phyloP scores from a whole-genome alignment of 208 protist genomes.

The Acanthamoeba polyphaga region DNA sequence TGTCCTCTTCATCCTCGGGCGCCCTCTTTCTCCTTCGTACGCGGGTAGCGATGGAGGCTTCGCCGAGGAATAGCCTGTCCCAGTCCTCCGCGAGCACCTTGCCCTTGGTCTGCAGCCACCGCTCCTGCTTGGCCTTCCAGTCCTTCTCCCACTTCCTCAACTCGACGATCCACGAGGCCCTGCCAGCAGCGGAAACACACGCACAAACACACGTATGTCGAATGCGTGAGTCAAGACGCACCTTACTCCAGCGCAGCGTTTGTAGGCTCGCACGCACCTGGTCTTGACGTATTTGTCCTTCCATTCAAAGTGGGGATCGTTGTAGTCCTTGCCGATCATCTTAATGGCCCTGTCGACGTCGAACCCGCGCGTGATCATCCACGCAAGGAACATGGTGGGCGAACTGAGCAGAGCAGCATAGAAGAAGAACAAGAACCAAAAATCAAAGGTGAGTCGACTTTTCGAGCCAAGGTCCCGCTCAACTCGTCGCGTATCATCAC shows the following conservation, averaged over 20 bases:
- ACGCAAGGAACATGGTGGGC: constrained; percentile 67
- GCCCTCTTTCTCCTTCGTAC: constrained; percentile 20
- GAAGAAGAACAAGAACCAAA: neutral
- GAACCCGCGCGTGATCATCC: constrained; percentile 54
- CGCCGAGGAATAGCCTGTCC: neutral
- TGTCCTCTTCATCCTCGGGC: neutral
- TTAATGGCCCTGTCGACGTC: constrained; percentile 27
- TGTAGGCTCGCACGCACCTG: neutral
- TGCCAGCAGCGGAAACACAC: neutral
- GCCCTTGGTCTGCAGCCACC: constrained; percentile 4
- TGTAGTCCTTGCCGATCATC: constrained; percentile 45
- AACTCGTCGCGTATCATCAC: too few species aligned
- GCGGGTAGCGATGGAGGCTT: constrained; percentile 19
- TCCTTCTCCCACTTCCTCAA: constrained; percentile 62
- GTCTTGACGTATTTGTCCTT: constrained; percentile 62
- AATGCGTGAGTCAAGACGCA: too few species aligned
- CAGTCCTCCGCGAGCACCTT: constrained; percentile 17
- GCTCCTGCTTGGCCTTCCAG: constrained; percentile 9
- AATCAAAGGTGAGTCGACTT: neutral
- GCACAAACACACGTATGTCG: too few species aligned
- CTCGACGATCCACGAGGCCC: constrained; percentile 51
- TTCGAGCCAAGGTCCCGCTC: too few species aligned
- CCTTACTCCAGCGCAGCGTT: too few species aligned
- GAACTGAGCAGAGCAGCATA: neutral
- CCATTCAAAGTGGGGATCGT: constrained; percentile 62